Evolutionary conservation across 2,329 filamentous ascomycete genomes (phyloP).

Genomic region (Fusarium sp.): DNA sequence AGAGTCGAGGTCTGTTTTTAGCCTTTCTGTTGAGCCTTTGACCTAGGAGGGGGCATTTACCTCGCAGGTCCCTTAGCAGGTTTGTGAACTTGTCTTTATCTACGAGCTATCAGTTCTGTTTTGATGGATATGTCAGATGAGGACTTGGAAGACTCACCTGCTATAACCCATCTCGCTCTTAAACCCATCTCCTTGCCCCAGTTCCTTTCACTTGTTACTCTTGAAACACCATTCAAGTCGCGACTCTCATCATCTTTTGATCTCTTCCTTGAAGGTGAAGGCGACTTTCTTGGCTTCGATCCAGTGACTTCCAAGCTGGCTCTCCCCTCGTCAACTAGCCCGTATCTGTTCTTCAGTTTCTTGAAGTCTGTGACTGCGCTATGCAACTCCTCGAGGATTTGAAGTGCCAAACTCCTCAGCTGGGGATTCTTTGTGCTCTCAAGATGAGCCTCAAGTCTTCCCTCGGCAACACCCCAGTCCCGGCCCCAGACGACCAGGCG

Average conservation of each 20-base stretch:
- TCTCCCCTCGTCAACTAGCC: conserved; percentile 48
- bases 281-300: conserved; percentile 23
- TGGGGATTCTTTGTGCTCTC: conserved; percentile 50
- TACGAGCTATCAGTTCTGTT: conserved; percentile 17
- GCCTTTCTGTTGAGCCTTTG: no score
- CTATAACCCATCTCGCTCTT: conserved; percentile 57
- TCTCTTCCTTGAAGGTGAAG: conserved; percentile 39
- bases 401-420: conserved; percentile 52
- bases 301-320: conserved; percentile 21
- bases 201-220: conserved; percentile 41
- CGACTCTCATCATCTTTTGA: conserved; percentile 37
- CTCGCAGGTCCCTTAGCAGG: conserved; percentile 54
- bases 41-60: conserved; percentile 31
- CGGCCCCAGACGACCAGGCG: conserved; percentile 59
- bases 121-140: not conserved
- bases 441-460: conserved; percentile 55
- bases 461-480: conserved; percentile 60
- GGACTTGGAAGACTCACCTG: conserved; percentile 42
- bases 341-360: conserved; percentile 56
- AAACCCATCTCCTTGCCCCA: conserved; percentile 50
- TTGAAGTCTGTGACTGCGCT: conserved; percentile 57
- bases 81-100: conserved; percentile 58
- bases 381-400: conserved; percentile 56
- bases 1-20: not conserved
- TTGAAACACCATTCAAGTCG: conserved; percentile 31